Percentiles rank a stretch among this genome's conserved stretches.
Conservation (phyloP, 805 yeast species). For the Ogataea kodamae region DNA sequence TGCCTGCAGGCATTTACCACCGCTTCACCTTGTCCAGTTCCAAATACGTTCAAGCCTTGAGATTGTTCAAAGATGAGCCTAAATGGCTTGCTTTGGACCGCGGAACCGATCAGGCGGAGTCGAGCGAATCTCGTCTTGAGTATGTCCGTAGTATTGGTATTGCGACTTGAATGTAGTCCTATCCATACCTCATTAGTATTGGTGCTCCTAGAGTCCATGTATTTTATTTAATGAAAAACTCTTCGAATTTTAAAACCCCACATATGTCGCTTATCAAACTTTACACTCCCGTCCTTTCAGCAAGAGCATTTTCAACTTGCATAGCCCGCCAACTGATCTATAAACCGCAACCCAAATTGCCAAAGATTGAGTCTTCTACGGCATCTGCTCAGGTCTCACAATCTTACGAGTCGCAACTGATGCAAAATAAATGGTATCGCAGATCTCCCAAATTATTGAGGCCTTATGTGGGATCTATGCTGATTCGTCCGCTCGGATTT, state of each 20-base stretch:
- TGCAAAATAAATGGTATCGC: constrained; percentile 31
- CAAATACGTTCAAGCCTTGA: constrained; percentile 67
- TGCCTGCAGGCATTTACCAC: constrained; percentile 94
- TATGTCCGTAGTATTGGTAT: constrained; percentile 37
- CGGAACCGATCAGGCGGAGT: constrained; percentile 36
- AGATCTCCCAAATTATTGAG: constrained; percentile 30
- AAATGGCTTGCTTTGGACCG: constrained; percentile 89
- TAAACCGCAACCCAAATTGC: constrained; percentile 25
- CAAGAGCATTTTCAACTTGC: constrained; percentile 7
- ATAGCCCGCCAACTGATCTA: constrained; percentile 17
- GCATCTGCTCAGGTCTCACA: not conserved
- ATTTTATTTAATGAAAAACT: not conserved
- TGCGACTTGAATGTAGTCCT: not conserved
- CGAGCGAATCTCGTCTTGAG: constrained; percentile 41
- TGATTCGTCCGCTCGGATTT: constrained; percentile 34
- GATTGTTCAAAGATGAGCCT: constrained; percentile 92
- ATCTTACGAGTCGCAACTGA: constrained; percentile 18
- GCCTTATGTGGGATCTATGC: constrained; percentile 32
- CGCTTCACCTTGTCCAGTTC: constrained; percentile 73
- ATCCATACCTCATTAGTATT: no score
- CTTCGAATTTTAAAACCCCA: no score
- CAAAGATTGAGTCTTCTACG: constrained; percentile 3
- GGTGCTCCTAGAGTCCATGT: no score
- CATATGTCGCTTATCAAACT: no score
- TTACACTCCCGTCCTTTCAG: no score